A percentile compares a stretch with the other conserved stretches of the same genome.
Evolutionary conservation across 495 filamentous ascomycete species (phyloP).

Genomic region (Polyplosphaeria fusca): DNA sequence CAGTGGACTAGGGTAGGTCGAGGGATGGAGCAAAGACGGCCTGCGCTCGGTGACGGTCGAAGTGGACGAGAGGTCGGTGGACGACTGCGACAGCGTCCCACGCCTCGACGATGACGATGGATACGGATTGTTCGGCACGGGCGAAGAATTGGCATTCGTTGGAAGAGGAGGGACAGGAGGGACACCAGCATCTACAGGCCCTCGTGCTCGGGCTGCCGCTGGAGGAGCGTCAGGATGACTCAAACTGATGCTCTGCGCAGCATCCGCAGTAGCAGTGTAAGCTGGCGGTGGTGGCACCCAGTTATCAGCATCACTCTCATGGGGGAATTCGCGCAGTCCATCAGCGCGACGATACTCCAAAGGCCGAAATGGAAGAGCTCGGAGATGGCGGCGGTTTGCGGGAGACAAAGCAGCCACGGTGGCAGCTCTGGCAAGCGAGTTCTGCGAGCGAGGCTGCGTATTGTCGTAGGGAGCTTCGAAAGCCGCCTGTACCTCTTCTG

Average conservation of each 20-base stretch:
- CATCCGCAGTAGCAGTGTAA: slow-evolving; percentile 68
- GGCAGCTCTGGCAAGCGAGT: slow-evolving; percentile 31
- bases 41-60: slow-evolving; percentile 7
- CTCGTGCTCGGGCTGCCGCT: neutral
- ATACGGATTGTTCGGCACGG: neutral
- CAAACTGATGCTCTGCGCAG: slow-evolving; percentile 25
- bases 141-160: slow-evolving; percentile 1
- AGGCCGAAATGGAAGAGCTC: slow-evolving; percentile 33
- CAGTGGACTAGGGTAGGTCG: slow-evolving; percentile 17
- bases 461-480: slow-evolving; percentile 36
- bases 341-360: slow-evolving; percentile 55
- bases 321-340: slow-evolving; percentile 66
- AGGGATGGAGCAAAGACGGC: slow-evolving; percentile 24
- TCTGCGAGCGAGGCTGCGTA: slow-evolving; percentile 31
- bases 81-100: slow-evolving; percentile 13
- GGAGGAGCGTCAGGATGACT: slow-evolving; percentile 23
- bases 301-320: slow-evolving; percentile 87
- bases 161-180: slow-evolving; percentile 20
- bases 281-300: slow-evolving; percentile 94
- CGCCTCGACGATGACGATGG: neutral
- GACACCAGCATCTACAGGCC: neutral
- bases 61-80: slow-evolving; percentile 8
- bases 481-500: slow-evolving; percentile 31
- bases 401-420: slow-evolving; percentile 35
- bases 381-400: slow-evolving; percentile 34